A percentile compares a stretch with the other conserved stretches of the same genome.
These are phyloP conservation scores for Malassezia caprae DNA, from an alignment of 1,284 basidiomycete species.

Conservation along the genomic window DNA sequence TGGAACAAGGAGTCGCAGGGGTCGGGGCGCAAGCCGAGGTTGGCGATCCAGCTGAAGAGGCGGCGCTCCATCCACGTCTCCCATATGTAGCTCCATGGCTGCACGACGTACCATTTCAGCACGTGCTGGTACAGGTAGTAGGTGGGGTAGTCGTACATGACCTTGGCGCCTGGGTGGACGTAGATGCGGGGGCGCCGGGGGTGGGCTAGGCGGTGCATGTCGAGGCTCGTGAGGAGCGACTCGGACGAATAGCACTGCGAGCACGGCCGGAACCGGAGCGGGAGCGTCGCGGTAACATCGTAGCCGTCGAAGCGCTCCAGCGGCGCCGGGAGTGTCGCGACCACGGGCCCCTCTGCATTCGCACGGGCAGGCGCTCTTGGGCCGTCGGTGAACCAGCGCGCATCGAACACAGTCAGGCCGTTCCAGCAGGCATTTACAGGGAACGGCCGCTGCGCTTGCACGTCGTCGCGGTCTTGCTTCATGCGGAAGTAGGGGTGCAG, in stretches of 20 bases:
- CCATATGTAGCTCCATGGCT: constrained; percentile 32
- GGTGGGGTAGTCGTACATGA: constrained; percentile 25
- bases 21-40: constrained; percentile 20
- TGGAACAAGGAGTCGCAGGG: constrained; percentile 7
- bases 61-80: constrained; percentile 23
- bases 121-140: constrained; percentile 25
- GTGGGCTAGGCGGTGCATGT: constrained; percentile 53
- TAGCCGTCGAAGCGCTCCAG: constrained; percentile 8
- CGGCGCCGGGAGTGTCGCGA: neutral
- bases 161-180: constrained; percentile 50
- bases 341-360: neutral
- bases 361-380: neutral
- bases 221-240: constrained; percentile 56
- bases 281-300: constrained; percentile 46
- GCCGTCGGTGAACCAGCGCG: constrained; percentile 50
- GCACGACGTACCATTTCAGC: constrained; percentile 22
- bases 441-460: constrained; percentile 50
- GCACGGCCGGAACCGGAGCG: constrained; percentile 53
- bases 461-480: constrained; percentile 46
- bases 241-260: constrained; percentile 54
- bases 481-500: constrained; percentile 55
- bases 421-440: constrained; percentile 58
- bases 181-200: constrained; percentile 50
- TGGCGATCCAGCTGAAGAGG: constrained; percentile 26
- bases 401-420: constrained; percentile 54